Evolutionary conservation across 805 yeast species (phyloP).

Genomic region (Barnettozyma vustinii): DNA sequence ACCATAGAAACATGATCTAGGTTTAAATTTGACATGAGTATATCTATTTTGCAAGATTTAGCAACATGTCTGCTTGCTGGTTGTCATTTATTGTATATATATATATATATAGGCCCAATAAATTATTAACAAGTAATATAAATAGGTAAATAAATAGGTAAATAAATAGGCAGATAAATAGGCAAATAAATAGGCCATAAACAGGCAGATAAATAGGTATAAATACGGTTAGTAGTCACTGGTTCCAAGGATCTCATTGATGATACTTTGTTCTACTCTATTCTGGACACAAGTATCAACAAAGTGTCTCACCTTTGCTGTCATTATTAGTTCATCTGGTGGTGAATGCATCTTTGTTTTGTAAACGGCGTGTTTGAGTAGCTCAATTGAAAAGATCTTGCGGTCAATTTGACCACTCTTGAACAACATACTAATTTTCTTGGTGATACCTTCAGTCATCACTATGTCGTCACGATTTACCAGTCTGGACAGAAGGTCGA

Average conservation of each 20-base stretch:
- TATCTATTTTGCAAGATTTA: too few species aligned
- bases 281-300: constrained; percentile 2
- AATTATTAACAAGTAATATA: too few species aligned
- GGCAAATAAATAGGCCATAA: constrained; percentile 6
- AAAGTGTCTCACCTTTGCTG: constrained; percentile 10
- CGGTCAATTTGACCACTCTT: constrained; percentile 6
- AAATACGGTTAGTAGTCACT: background rate
- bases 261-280: constrained; percentile 1
- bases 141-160: background rate
- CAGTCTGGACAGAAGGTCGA: background rate
- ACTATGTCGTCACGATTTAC: constrained; percentile 2
- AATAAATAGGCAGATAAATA: background rate
- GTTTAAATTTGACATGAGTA: too few species aligned
- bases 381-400: constrained; percentile 3
- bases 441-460: constrained; percentile 5
- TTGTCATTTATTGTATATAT: background rate
- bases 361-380: constrained; percentile 4
- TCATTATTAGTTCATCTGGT: background rate
- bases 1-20: background rate
- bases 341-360: background rate
- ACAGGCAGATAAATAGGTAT: constrained; percentile 5
- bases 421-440: background rate
- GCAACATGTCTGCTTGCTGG: background rate
- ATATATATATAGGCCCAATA: too few species aligned
- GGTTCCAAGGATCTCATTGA: constrained; percentile 1